phyloP scores from a whole-genome alignment of 2,329 filamentous ascomycete genomes.

The Plectosphaerella sp. region DNA sequence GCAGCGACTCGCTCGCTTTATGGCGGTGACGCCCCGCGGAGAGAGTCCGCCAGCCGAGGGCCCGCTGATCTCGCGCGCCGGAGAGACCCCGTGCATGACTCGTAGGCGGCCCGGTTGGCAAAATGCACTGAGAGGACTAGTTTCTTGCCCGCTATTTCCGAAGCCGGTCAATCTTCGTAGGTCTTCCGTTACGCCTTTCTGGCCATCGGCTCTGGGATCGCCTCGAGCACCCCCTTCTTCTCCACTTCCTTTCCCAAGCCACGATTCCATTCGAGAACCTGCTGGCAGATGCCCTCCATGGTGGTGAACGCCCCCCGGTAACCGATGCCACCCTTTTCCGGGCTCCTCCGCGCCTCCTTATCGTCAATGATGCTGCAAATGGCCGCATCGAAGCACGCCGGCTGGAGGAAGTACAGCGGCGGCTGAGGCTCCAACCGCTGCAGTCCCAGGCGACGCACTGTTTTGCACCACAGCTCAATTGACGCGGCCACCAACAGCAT shows the following conservation, averaged over 20 bases:
- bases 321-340: slow-evolving; percentile 36
- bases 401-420: slow-evolving; percentile 33
- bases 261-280: slow-evolving; percentile 35
- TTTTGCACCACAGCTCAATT: slow-evolving; percentile 28
- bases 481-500: slow-evolving; percentile 31
- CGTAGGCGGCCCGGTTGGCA: too few relatives aligned
- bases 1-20: too few relatives aligned
- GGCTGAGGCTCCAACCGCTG: slow-evolving; percentile 23
- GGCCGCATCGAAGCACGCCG: slow-evolving; percentile 28
- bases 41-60: too few relatives aligned
- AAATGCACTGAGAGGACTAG: too few relatives aligned
- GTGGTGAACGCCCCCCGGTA: slow-evolving; percentile 30
- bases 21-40: too few relatives aligned
- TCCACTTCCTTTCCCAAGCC: slow-evolving; percentile 3
- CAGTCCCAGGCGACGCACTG: slow-evolving; percentile 20
- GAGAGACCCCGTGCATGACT: too few relatives aligned
- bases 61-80: too few relatives aligned
- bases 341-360: slow-evolving; percentile 25
- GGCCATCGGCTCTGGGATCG: not conserved
- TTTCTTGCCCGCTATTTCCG: too few relatives aligned
- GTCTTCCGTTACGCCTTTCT: slow-evolving; percentile 3
- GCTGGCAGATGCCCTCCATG: slow-evolving; percentile 35
- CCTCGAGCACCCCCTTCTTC: not conserved
- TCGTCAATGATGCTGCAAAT: slow-evolving; percentile 32
- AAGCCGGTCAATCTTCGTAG: too few relatives aligned